A percentile compares a stretch with the other conserved stretches of the same genome.
Evolutionary conservation across 2,329 filamentous ascomycete genomes (phyloP).

Genomic region (Pseudocercospora crystallina): DNA sequence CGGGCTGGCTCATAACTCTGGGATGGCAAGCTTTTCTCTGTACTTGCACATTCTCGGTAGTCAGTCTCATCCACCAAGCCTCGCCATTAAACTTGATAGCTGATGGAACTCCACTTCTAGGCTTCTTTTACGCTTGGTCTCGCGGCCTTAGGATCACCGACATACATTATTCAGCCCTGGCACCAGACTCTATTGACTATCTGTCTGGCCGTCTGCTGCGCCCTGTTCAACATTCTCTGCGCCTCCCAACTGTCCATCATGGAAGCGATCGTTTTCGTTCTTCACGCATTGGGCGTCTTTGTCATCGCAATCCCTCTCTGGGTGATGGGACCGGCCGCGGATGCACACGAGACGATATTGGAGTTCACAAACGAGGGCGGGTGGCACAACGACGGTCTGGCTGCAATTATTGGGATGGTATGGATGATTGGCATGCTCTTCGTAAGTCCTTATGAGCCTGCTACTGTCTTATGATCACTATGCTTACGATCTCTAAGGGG

Average conservation of each 20-base stretch:
- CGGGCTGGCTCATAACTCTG: conserved; percentile 23
- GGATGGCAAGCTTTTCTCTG: conserved; percentile 25
- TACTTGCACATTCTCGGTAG: not conserved
- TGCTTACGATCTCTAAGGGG: conserved; percentile 17
- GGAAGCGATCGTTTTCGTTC: conserved; percentile 49
- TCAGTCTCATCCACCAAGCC: conserved; percentile 5
- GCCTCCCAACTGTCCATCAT: conserved; percentile 47
- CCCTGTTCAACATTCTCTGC: conserved; percentile 46
- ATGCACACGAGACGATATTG: conserved; percentile 47
- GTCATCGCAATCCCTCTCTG: conserved; percentile 51
- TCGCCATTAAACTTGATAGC: not conserved
- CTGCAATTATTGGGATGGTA: conserved; percentile 46
- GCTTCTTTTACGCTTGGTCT: conserved; percentile 3
- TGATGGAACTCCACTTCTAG: not conserved
- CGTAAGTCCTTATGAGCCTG: too few relatives aligned
- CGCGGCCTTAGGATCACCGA: conserved; percentile 13
- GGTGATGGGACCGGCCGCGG: conserved; percentile 42
- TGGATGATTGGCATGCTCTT: conserved; percentile 16
- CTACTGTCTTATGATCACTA: not conserved
- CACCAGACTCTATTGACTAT: conserved; percentile 52
- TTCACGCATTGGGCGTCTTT: conserved; percentile 56
- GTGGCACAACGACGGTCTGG: conserved; percentile 44
- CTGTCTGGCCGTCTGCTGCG: conserved; percentile 39
- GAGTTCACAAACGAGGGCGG: conserved; percentile 49
- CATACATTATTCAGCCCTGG: conserved; percentile 35